Evolutionary conservation across 257 asterid genomes (phyloP).

Genomic region (Linaria vulgaris): DNA sequence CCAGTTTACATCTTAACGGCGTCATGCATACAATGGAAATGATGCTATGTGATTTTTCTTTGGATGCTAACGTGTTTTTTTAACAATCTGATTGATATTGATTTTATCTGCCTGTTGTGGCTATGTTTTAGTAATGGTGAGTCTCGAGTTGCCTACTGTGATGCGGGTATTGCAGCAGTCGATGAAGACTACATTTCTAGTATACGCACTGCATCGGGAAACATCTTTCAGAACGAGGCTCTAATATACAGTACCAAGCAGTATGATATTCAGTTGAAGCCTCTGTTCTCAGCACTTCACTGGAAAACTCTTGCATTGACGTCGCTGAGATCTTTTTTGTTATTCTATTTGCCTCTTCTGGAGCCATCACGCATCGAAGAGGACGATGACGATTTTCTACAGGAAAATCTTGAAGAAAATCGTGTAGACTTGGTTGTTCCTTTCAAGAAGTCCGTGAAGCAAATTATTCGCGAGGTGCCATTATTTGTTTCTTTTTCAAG

Average conservation of each 20-base stretch:
- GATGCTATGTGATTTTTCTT: neutral
- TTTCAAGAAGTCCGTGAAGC: slow-evolving; percentile 85
- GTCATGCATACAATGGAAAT: neutral
- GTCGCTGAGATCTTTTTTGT: slow-evolving; percentile 69
- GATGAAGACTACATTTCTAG: slow-evolving; percentile 52
- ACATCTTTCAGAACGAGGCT: slow-evolving; percentile 37
- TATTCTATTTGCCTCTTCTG: slow-evolving; percentile 86
- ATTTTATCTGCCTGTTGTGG: slow-evolving; percentile 10
- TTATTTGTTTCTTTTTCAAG: neutral
- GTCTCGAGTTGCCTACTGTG: slow-evolving; percentile 54
- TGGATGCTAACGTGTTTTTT: neutral
- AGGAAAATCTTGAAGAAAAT: slow-evolving; percentile 46
- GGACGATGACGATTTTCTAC: slow-evolving; percentile 71
- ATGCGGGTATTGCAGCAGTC: slow-evolving; percentile 53
- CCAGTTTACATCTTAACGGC: too few species aligned
- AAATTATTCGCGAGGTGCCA: slow-evolving; percentile 77
- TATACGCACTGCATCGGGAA: slow-evolving; percentile 36
- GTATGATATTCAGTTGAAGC: slow-evolving; percentile 63
- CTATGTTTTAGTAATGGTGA: slow-evolving; percentile 47
- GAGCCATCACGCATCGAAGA: slow-evolving; percentile 69
- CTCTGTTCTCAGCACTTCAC: slow-evolving; percentile 82
- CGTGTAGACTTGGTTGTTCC: slow-evolving; percentile 70
- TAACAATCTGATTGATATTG: neutral
- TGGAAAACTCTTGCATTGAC: slow-evolving; percentile 77
- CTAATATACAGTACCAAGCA: slow-evolving; percentile 51